A percentile compares a stretch with the other conserved stretches of the same genome.
phyloP scores from a whole-genome alignment of 495 filamentous ascomycete genomes.

The Xylaria bambusicola region DNA sequence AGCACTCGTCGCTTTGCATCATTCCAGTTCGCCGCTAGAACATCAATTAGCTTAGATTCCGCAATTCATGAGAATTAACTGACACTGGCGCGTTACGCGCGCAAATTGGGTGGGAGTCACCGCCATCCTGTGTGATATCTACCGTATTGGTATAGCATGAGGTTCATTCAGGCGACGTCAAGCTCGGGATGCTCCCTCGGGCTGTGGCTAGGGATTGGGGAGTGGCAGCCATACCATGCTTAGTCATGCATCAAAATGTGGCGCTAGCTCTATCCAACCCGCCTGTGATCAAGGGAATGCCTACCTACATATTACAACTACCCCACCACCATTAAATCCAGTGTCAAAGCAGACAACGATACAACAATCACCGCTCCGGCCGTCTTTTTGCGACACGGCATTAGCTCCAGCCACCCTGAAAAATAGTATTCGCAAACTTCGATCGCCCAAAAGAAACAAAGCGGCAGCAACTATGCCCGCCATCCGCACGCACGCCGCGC shows the following conservation, averaged over 20 bases:
- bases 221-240: constrained; percentile 18
- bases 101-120: constrained; percentile 95
- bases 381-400: too few species aligned
- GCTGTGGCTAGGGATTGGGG: constrained; percentile 5
- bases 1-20: constrained; percentile 84
- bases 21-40: constrained; percentile 76
- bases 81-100: constrained; percentile 86
- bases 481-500: constrained; percentile 67
- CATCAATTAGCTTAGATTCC: not conserved
- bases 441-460: not conserved
- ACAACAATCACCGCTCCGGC: not conserved
- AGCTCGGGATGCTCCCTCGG: too few species aligned
- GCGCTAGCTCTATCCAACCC: constrained; percentile 13
- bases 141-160: constrained; percentile 23
- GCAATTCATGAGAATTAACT: constrained; percentile 40
- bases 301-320: too few species aligned
- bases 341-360: constrained; percentile 13
- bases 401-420: not conserved
- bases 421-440: not conserved
- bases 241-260: constrained; percentile 22
- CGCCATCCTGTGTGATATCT: constrained; percentile 40
- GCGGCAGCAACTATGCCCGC: constrained; percentile 71
- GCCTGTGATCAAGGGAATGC: not conserved
- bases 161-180: constrained; percentile 26
- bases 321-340: constrained; percentile 9